Percentiles rank a stretch among this genome's conserved stretches.
These are phyloP conservation scores for Globisporangium nunn DNA, from an alignment of 352 stramenopile genomes.

Conservation along the genomic window DNA sequence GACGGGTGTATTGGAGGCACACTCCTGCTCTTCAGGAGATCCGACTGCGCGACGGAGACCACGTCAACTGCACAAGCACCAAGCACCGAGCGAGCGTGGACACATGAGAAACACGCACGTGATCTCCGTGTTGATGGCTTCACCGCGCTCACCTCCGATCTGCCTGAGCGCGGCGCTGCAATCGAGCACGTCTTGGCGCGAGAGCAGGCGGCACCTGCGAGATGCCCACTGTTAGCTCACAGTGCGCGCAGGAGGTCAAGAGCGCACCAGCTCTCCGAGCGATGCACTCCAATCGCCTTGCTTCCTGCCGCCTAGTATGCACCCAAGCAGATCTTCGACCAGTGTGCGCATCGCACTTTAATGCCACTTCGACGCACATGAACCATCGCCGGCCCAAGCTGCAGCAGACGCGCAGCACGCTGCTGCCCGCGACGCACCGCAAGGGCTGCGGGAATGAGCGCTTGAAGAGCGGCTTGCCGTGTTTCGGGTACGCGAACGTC, in stretches of 20 bases:
- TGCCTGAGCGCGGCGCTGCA: constrained; percentile 9
- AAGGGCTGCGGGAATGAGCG: constrained; percentile 45
- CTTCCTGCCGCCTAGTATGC: constrained; percentile 11
- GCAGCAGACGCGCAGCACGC: constrained; percentile 38
- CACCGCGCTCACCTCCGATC: constrained; percentile 7
- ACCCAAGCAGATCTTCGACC: too few species aligned
- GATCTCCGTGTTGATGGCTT: too few species aligned
- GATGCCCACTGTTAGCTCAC: background rate
- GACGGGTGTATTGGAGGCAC: background rate
- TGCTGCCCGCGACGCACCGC: constrained; percentile 34
- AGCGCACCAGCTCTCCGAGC: background rate
- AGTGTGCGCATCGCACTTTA: too few species aligned
- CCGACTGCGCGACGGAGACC: constrained; percentile 1
- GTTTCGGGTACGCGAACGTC: constrained; percentile 35
- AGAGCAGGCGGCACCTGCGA: constrained; percentile 12
- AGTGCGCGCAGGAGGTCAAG: background rate
- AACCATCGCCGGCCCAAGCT: constrained; percentile 33
- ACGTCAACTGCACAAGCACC: constrained; percentile 1
- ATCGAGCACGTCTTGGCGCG: constrained; percentile 2
- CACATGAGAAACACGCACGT: too few species aligned
- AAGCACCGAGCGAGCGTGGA: background rate
- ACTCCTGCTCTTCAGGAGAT: constrained; percentile 4
- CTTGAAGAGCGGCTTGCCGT: constrained; percentile 25
- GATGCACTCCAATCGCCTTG: background rate
- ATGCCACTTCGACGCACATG: constrained; percentile 18